phyloP scores from a whole-genome alignment of 2,329 filamentous ascomycete genomes.

The Emergomyces pasteurianus region DNA sequence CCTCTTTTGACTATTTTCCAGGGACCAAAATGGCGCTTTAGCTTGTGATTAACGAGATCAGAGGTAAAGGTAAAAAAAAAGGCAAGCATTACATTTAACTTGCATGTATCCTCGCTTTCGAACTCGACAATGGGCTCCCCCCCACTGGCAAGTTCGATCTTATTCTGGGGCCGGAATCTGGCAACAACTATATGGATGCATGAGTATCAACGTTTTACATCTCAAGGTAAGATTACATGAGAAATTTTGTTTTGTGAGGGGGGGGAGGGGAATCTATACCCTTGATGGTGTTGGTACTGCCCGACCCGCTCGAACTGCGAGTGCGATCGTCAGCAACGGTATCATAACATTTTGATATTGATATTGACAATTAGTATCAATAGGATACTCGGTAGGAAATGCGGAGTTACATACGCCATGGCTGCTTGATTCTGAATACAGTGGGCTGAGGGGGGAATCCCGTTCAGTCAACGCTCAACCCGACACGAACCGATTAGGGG shows the following conservation, averaged over 20 bases:
- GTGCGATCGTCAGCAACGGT: slow-evolving; percentile 11
- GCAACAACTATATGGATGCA: slow-evolving; percentile 67
- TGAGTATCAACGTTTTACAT: not conserved
- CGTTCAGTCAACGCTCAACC: not conserved
- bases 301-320: slow-evolving; percentile 20
- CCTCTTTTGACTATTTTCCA: slow-evolving; percentile 59
- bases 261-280: slow-evolving; percentile 27
- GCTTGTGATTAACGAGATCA: not conserved
- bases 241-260: no score
- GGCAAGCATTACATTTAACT: slow-evolving; percentile 55
- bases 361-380: slow-evolving; percentile 5
- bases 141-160: slow-evolving; percentile 77
- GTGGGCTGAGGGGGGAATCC: not conserved
- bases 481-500: not conserved
- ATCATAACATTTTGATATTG: not conserved
- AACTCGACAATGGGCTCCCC: slow-evolving; percentile 88
- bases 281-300: slow-evolving; percentile 39
- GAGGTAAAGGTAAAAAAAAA: not conserved
- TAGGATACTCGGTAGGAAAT: not conserved
- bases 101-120: slow-evolving; percentile 77
- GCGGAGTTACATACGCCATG: slow-evolving; percentile 36
- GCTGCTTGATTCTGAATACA: slow-evolving; percentile 11
- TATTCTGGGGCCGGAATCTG: slow-evolving; percentile 95
- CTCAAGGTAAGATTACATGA: not conserved
- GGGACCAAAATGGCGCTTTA: slow-evolving; percentile 5